Percentiles rank a stretch among this genome's conserved stretches.
These are phyloP conservation scores for Jatropha podagrica DNA, from an alignment of 441 rosid species.

Conservation along the genomic window DNA sequence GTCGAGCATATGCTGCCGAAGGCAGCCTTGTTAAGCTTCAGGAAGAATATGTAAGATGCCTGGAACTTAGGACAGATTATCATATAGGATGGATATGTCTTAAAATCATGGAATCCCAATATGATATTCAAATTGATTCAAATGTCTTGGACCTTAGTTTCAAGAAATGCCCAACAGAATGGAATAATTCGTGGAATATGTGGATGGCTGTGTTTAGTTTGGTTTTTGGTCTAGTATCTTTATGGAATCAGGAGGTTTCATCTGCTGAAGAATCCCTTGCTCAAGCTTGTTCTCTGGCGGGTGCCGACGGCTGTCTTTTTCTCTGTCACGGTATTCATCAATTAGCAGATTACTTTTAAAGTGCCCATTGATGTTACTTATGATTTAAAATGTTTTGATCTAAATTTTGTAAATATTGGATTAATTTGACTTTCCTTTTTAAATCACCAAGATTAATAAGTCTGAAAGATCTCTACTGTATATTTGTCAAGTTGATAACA, in stretches of 20 bases:
- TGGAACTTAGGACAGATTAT: conserved; percentile 77
- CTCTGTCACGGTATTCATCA: conserved; percentile 71
- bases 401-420: not conserved
- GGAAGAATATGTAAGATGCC: conserved; percentile 63
- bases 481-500: not conserved
- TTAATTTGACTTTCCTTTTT: not conserved
- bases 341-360: conserved; percentile 12
- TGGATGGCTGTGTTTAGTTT: conserved; percentile 64
- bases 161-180: conserved; percentile 44
- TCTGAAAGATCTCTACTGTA: not conserved
- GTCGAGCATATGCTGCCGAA: conserved; percentile 74
- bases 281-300: conserved; percentile 60
- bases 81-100: conserved; percentile 79
- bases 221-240: conserved; percentile 55
- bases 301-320: conserved; percentile 64
- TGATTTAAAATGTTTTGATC: not conserved
- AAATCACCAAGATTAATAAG: not conserved
- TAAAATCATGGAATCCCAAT: conserved; percentile 67
- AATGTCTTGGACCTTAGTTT: conserved; percentile 52
- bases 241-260: conserved; percentile 48
- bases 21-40: conserved; percentile 44
- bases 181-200: conserved; percentile 50
- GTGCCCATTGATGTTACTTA: not conserved
- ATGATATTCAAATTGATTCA: conserved; percentile 46
- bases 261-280: conserved; percentile 66